Evolutionary conservation across 2,329 filamentous ascomycete genomes (phyloP).

Genomic region (Venturia pyrina): DNA sequence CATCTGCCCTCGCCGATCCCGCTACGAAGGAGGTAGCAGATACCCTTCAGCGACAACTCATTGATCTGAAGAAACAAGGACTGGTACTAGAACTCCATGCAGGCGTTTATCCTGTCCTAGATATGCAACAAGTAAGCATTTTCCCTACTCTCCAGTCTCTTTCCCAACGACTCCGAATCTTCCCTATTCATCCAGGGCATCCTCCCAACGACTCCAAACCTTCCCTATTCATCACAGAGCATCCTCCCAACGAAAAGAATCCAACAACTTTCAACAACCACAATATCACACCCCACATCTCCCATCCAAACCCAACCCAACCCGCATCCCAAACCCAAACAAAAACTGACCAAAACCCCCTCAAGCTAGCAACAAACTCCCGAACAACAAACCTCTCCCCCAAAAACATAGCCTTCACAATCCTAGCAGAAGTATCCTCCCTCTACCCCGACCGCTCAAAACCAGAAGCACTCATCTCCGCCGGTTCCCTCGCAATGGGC

Average conservation of each 20-base stretch:
- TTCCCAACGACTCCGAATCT: too few relatives aligned
- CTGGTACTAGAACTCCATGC: conserved; percentile 58
- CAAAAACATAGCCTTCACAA: conserved; percentile 52
- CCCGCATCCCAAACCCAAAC: too few relatives aligned
- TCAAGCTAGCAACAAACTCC: conserved; percentile 54
- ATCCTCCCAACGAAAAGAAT: too few relatives aligned
- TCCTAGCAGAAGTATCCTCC: conserved; percentile 63
- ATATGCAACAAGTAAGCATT: conserved; percentile 54
- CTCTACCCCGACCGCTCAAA: conserved; percentile 52
- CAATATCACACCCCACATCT: too few relatives aligned
- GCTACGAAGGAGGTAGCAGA: not conserved
- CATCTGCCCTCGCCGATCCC: not conserved
- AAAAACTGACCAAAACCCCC: too few relatives aligned
- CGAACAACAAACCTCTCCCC: conserved; percentile 30
- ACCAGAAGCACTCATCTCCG: conserved; percentile 58
- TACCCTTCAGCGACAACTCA: not conserved
- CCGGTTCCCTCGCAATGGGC: conserved; percentile 60
- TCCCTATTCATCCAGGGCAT: too few relatives aligned
- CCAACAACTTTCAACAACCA: too few relatives aligned
- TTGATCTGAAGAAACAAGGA: not conserved
- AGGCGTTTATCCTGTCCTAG: conserved; percentile 65
- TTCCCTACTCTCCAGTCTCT: too few relatives aligned
- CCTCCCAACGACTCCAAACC: too few relatives aligned
- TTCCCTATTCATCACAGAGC: too few relatives aligned
- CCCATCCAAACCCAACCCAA: too few relatives aligned